Base-by-base conservation (phyloP, 164 flowering plant species). In the Liriodendron chinense region DNA sequence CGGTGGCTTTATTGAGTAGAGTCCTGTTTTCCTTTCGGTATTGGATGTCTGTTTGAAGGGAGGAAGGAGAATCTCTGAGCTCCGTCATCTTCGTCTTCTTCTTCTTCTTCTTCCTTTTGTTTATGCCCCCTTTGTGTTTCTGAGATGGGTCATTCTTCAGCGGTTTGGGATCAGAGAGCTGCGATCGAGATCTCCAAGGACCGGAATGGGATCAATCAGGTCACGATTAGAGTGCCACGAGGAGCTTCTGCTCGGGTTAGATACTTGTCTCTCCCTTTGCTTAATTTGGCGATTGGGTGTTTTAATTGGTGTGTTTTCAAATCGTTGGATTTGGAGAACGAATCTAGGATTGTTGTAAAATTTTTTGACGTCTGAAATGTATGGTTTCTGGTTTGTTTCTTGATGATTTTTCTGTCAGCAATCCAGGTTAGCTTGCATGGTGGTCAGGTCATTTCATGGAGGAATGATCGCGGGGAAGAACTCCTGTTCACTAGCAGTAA, bases 381-480 rank as follows among this genome's bases (percentile, higher is more conserved):
- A 28, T 48, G 26, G 63, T 68, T 73, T 74, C 50, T 71, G 71
- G 68, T 78, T 68, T 77, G 4, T 43, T 76, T 73, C 43, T 69
- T 65, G 62, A 74, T 74, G 71, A 68, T 25, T 74, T 53, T 66
- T 71, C 7, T 77, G 34, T 69, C 70, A 47, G 64, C 76, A 23
- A 74, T 84, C 18, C 84, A 96, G 99, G 93, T 96, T 61, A 94
- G 97, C 82, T 82, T 94, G 84, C 90, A 90, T 69, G 98, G 98
- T 74, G 99, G 94, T 14, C 99, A 89, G 79, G 92, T 94, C 21
- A 77, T 81, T 72, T 96, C 99, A 9, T 96, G 98, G 99, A 86
- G 90, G 82, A 92, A 86, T 79, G 89, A 87, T 72, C 87, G 85
- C 6, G 98, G 98, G 22, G 98, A 96, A 81, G 99, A 93, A 78